A percentile compares a stretch with the other conserved stretches of the same genome.
Conservation (phyloP, 2,329 filamentous ascomycete species). For the Botrytis deweyae region DNA sequence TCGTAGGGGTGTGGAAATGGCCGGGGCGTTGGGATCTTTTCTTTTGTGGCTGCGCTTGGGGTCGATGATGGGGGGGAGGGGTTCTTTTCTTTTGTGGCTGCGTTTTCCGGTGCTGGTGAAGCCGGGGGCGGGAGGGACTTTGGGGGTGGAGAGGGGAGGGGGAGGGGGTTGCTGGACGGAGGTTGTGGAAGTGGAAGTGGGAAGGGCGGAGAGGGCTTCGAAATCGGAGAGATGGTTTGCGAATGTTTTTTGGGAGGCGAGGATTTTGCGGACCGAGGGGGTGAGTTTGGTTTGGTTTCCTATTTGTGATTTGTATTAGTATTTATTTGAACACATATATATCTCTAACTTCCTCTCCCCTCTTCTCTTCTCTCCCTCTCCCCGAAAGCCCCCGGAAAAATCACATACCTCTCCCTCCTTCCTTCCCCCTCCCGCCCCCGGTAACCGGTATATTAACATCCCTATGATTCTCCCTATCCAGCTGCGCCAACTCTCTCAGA, state of each 20-base stretch:
- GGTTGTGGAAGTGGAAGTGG: conserved; percentile 40
- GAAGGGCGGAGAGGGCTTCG: conserved; percentile 56
- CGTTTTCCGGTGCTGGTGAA: conserved; percentile 34
- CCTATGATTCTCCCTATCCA: conserved; percentile 76
- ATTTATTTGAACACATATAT: background rate
- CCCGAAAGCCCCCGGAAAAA: background rate
- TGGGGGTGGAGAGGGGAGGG: conserved; percentile 32
- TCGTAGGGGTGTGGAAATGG: background rate
- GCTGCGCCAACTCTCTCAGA: conserved; percentile 74
- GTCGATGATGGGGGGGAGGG: background rate
- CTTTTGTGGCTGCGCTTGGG: conserved; percentile 33
- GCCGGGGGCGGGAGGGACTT: conserved; percentile 23
- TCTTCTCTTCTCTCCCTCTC: background rate
- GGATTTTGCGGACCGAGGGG: conserved; percentile 67
- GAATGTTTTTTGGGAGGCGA: conserved; percentile 80
- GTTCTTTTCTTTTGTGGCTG: conserved; percentile 17
- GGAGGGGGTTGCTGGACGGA: conserved; percentile 29
- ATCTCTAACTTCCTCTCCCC: background rate
- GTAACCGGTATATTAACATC: conserved; percentile 72
- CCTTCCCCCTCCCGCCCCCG: conserved; percentile 46
- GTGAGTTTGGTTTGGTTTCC: conserved; percentile 39
- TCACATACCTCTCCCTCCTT: conserved; percentile 38
- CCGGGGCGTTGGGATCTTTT: conserved; percentile 30
- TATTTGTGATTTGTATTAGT: conserved; percentile 20
- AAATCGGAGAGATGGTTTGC: conserved; percentile 80